Base-by-base conservation (phyloP, 2,329 filamentous ascomycete species). In the Cladosporium sp. region DNA sequence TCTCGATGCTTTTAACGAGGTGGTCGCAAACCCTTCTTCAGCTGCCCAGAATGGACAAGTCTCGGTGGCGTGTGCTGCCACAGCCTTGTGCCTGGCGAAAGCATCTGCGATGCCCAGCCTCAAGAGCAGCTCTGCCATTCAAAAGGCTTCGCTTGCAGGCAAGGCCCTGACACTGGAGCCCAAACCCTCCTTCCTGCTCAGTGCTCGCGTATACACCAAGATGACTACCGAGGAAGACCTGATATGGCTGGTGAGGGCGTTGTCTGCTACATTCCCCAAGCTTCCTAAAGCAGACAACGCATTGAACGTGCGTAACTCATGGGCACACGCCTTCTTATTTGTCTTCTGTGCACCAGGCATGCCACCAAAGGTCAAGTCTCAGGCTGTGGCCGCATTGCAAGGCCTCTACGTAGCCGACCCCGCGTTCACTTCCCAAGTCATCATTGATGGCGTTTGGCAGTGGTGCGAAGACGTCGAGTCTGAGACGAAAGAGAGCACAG, bases 281-380 rank as follows among this genome's bases (percentile, higher is more conserved):
- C 66, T 90, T 3, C 70, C 73, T 11, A 73, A 79, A 22, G 71
- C 76, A 11, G 66, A 73, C 3, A 71, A 48, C 8, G 52, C 54
- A 7, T 15, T 41, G 6, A 47, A 49, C n/a, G 32, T 59, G 18
- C 43, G 53, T 8, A 56, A 50, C 17, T 59, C 60, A 7, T 99
- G 92, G 93, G 84, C 88, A 12, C 88, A 95, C 61, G 84, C 87
- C 2, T 80, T 92, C 52, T 83, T 96, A n/a, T 95, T 87, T 65
- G 73, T 88, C 13, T 80, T 92, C 40, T 83, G 84, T 40, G 83
- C 85, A 1, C 71, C 80, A 12, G 73, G 68, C 11, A 73, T 88
- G 17, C 75, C 85, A 11, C 75, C 84, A 2, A 74, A 74, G 32
- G 73, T 87, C 42, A 83, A 86, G 51, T 83, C 84, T 56, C 78